Base-by-base conservation (phyloP, 2,329 filamentous ascomycete species). In the Periconia sp. region DNA sequence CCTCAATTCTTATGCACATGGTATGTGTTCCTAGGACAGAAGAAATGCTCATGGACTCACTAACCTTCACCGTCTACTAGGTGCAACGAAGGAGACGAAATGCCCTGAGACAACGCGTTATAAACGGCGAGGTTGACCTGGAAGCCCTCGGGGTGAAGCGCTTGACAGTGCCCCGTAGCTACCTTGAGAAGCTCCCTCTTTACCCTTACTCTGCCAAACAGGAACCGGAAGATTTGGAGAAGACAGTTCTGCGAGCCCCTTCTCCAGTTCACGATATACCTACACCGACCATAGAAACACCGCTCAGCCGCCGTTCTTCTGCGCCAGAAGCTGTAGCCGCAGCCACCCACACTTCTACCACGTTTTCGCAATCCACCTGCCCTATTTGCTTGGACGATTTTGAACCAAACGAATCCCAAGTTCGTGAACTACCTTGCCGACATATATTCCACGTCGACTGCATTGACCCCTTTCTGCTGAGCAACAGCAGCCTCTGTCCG, bases 361-460 rank as follows among this genome's bases (percentile, higher is more conserved):
- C 52, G 2, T 77, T 88, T 55, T 83, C 85, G 15, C 94, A 97
- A 65, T 85, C 89, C 0, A 85, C 81, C 2, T 97, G 94, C 64
- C 84, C 89, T n/a, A 96, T 97, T 39, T 99, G 94, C 63, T 78
- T 95, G 1, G 88, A 90, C 40, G 83, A 89, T 46, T 97, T 89
- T 61, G 79, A 87, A 19, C 80, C 84, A 12, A 80, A 82, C 25
- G 72, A 78, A 13, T 87, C 88, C 0, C 81, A 84, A 15, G 91
- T 97, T 41, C 87, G 91, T 41, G 88, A 96, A 69, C 77, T 97
- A 3, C 84, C 89, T 0, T 99, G 94, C 58, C 85, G 87, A 1
- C 94, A 99, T 66, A 92, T 97, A 43, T 99, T 92, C 69, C 92
- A 99, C 55, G 87, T 89, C 0, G 86, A 88, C 52, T 99, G 94